phyloP scores from a whole-genome alignment of 2,329 filamentous ascomycete species.

The Aspergillus tamarii region DNA sequence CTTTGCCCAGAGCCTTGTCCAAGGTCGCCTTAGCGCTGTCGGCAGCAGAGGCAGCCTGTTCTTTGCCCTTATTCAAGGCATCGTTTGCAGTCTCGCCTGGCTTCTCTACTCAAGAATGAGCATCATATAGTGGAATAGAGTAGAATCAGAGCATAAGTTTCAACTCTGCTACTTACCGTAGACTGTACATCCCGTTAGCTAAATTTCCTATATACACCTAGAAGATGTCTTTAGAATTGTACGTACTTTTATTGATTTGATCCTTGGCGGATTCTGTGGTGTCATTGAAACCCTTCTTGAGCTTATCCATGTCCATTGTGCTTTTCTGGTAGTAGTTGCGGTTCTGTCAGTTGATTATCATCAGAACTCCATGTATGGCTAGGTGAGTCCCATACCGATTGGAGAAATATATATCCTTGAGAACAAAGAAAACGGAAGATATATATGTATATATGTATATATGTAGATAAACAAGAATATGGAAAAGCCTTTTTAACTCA shows the following conservation, averaged over 20 bases:
- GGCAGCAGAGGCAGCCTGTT: constrained; percentile 6
- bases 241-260: constrained; percentile 5
- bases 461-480: too few relatives aligned
- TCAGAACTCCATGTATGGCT: too few relatives aligned
- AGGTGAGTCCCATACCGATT: too few relatives aligned
- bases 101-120: background rate
- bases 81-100: background rate
- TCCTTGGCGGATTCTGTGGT: constrained; percentile 5
- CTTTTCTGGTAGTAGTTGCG: too few relatives aligned
- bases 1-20: constrained; percentile 3
- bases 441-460: too few relatives aligned
- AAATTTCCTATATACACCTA: background rate
- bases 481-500: too few relatives aligned
- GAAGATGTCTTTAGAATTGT: background rate
- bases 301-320: background rate
- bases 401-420: too few relatives aligned
- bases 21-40: constrained; percentile 8
- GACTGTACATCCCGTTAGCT: background rate
- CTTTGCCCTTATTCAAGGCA: constrained; percentile 9
- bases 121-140: background rate
- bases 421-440: too few relatives aligned
- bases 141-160: background rate
- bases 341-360: too few relatives aligned
- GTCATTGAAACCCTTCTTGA: constrained; percentile 3
- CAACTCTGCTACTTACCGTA: background rate